Conservation (phyloP, 192 early-diverging fungal species). For the Diversispora epigaea region DNA sequence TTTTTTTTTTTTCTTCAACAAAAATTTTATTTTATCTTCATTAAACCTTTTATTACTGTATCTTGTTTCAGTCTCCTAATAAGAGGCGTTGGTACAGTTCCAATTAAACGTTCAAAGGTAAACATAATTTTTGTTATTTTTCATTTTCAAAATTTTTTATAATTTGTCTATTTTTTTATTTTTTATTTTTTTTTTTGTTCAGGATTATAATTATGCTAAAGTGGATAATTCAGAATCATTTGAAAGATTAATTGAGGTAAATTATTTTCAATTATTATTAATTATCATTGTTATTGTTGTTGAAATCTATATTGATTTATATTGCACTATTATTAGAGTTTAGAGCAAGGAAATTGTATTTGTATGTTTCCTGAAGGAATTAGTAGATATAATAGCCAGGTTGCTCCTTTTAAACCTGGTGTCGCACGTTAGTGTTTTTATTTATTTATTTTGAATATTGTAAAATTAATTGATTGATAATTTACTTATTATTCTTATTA, state of each 20-base stretch:
- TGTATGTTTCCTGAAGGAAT: constrained; percentile 46
- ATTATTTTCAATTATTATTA: not conserved
- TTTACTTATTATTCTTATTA: not conserved
- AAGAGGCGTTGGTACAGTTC: constrained; percentile 41
- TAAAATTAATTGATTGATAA: not conserved
- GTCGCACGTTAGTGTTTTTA: constrained; percentile 25
- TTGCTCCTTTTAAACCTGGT: constrained; percentile 43
- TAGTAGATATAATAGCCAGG: constrained; percentile 38
- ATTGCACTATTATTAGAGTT: not conserved
- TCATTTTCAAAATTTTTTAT: constrained; percentile 27
- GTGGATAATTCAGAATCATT: not conserved
- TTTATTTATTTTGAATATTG: not conserved
- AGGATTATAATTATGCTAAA: constrained; percentile 19
- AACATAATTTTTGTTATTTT: constrained; percentile 37
- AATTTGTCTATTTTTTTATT: constrained; percentile 33
- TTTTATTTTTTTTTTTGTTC: constrained; percentile 29
- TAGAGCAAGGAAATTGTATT: constrained; percentile 17
- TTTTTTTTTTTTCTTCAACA: not conserved
- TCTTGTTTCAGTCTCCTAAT: constrained; percentile 35
- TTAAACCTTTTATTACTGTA: not conserved
- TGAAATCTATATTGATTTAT: not conserved
- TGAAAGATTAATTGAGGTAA: constrained; percentile 1
- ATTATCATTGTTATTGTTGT: not conserved
- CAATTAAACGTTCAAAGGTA: constrained; percentile 42
- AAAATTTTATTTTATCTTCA: not conserved